phyloP scores from a whole-genome alignment of 1,284 basidiomycete genomes.

The Rhodotorula sp. region DNA sequence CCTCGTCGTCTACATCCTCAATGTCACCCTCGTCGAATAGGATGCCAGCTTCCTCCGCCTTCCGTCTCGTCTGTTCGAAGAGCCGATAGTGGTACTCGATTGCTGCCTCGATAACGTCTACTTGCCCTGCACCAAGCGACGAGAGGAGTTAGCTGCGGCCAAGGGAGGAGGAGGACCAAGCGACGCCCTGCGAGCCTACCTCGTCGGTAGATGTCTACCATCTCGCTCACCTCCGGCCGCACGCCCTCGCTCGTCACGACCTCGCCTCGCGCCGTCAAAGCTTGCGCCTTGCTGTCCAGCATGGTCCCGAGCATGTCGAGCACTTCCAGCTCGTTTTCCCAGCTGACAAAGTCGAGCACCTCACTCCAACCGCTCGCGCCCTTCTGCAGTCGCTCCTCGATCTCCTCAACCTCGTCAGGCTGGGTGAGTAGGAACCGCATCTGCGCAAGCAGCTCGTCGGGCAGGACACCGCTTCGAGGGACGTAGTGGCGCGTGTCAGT shows the following conservation, averaged over 20 bases:
- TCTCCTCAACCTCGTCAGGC: conserved; percentile 57
- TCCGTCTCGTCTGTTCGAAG: conserved; percentile 18
- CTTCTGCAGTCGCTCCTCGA: conserved; percentile 60
- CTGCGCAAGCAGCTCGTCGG: conserved; percentile 39
- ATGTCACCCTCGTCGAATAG: conserved; percentile 47
- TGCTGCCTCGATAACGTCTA: conserved; percentile 28
- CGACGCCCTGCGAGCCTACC: conserved; percentile 18
- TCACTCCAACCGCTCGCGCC: conserved; percentile 60
- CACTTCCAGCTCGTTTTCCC: conserved; percentile 42
- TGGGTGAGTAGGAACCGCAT: conserved; percentile 40
- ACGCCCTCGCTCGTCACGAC: background rate
- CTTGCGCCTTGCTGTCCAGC: conserved; percentile 34
- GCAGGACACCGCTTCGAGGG: conserved; percentile 20
- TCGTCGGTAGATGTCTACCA: conserved; percentile 35
- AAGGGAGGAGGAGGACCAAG: background rate
- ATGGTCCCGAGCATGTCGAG: conserved; percentile 50
- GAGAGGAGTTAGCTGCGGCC: fast-evolving
- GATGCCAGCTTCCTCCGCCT: conserved; percentile 34
- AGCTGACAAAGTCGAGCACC: conserved; percentile 49
- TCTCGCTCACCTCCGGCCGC: conserved; percentile 22
- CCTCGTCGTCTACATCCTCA: background rate
- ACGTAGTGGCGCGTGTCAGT: conserved; percentile 23
- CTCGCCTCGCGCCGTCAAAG: conserved; percentile 3
- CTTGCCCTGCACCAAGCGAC: conserved; percentile 30
- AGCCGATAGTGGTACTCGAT: conserved; percentile 14